Base-by-base conservation (phyloP, 2,329 filamentous ascomycete genomes). In the Clonostachys byssicola region DNA sequence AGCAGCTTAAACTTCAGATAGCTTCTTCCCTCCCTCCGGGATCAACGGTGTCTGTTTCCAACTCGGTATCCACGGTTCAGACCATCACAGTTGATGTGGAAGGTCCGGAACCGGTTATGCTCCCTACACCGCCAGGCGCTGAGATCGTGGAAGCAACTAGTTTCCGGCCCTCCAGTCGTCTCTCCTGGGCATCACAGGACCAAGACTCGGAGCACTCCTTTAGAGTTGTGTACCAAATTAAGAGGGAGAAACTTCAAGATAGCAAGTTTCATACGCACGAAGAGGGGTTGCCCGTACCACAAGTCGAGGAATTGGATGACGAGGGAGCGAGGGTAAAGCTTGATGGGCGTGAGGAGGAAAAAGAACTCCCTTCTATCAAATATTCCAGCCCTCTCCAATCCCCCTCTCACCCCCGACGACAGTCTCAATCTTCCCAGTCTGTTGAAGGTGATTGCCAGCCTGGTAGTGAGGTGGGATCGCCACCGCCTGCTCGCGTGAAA, bases 71-170 rank as follows among this genome's bases (percentile, higher is more conserved):
- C 2, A 83, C 78, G 2, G 80, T 76, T 8, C 83, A 84, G 51
- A 85, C 73, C 13, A 81, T 86, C 54, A 84, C 82, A 0, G 80
- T 86, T 4, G 80, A 86, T 46, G 74, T 86, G 36, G 73, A 73
- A 13, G 79, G 80, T 1, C 67, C 74, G 5, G 66, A 73, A 17
- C 67, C 73, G 6, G 68, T 77, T 4, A 68, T 74, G 2, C 63
- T 85, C 3, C 67, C 75, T 2, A 76, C 79, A 2, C 75, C 81
- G 1, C 76, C 79, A 0, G 80, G 81, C 1, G 73, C 83, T 10
- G 79, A 84, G 55, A 67, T 85, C 9, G 64, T 85, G 14, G 77
- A 82, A 52, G 72, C 78, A 49, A 71, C 64, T 63, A 57, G 77
- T 3, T 42, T 42, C 23, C 16, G 52, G 30, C 44, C 47, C 2